Evolutionary conservation across 2,329 filamentous ascomycete genomes (phyloP).

Genomic region (Phoma sp.): DNA sequence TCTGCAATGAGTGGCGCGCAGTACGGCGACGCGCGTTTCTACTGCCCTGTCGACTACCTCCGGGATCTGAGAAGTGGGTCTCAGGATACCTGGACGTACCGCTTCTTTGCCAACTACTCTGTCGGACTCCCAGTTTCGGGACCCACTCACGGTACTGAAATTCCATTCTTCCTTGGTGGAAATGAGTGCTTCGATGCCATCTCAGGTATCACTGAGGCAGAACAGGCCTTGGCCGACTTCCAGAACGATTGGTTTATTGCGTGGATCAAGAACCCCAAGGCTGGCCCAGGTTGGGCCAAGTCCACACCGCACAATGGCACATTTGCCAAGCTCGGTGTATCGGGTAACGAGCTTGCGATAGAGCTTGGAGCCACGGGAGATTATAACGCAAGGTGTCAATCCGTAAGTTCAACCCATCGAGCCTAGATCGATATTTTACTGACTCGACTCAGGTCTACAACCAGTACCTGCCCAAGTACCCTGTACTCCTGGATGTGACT

Average conservation of each 20-base stretch:
- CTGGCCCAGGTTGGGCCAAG: slow-evolving; percentile 52
- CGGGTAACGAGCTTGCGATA: slow-evolving; percentile 43
- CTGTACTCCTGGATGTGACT: slow-evolving; percentile 25
- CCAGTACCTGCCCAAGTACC: slow-evolving; percentile 29
- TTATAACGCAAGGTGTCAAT: slow-evolving; percentile 45
- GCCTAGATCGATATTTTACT: neutral
- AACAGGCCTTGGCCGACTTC: slow-evolving; percentile 52
- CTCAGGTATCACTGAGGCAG: slow-evolving; percentile 45
- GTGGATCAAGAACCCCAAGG: slow-evolving; percentile 54
- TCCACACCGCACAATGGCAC: slow-evolving; percentile 37
- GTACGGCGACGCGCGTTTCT: slow-evolving; percentile 55
- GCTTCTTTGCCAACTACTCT: slow-evolving; percentile 52
- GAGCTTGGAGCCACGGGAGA: slow-evolving; percentile 39
- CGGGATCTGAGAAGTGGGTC: slow-evolving; percentile 47
- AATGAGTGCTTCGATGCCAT: slow-evolving; percentile 50
- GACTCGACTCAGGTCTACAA: slow-evolving; percentile 22
- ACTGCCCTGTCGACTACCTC: slow-evolving; percentile 48
- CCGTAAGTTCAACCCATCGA: slow-evolving; percentile 19
- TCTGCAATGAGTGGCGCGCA: slow-evolving; percentile 52
- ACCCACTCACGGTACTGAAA: slow-evolving; percentile 51
- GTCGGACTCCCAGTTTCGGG: slow-evolving; percentile 38
- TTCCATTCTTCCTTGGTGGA: slow-evolving; percentile 56
- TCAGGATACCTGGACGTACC: slow-evolving; percentile 54
- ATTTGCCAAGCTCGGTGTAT: slow-evolving; percentile 44
- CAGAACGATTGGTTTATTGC: slow-evolving; percentile 53